Evolutionary conservation across 2,329 filamentous ascomycete genomes (phyloP), one percentile per base, ranked within the genome.

Genomic region (Pyricularia grisea): DNA sequence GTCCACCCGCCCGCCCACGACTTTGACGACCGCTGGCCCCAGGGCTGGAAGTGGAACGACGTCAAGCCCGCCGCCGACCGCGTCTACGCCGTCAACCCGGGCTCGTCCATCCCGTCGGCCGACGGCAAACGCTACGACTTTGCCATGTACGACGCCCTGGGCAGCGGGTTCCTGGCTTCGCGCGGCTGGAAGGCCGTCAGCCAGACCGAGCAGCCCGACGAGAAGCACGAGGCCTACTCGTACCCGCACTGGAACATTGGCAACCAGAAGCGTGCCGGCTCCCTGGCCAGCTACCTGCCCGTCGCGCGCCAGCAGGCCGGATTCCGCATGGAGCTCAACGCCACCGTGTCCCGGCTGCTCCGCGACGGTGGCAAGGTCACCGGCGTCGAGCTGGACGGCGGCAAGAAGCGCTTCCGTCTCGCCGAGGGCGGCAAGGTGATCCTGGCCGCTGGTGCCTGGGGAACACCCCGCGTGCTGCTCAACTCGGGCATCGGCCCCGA

Each of bases 371-470:
- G 17, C 42, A 50, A 50, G 42, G 20, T 50, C 42, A 50, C 85
- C 9, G 87, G 87, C 71, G 81, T 89, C n/a, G 84, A 90, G 73
- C 81, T 88, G 23, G 82, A 85, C 72, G 78, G 83, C 61, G 81
- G 80, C 69, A 77, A 79, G 42, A 73, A 79, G 11, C 77, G 78
- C 64, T 50, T 50, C 42, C 42, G 42, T 2, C 42, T 50, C 42
- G 42, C 42, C 42, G 17, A 50, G 42, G 83, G 81, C 9, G 88
- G 88, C 55, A 84, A 86, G 65, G 87, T 90, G 63, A 82, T 90
- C 71, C 78, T 90, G 33, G 84, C 87, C 30, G 84, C 86, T 4
- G 88, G 88, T 69, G 80, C 86, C 14, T 50, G 42, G 42, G 42
- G 42, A 3, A 50, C 42, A 0, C 42, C 42, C 2, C 42, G 42